Evolutionary conservation across 2,329 filamentous ascomycete genomes (phyloP).

Genomic region (Mariannaea elegans): DNA sequence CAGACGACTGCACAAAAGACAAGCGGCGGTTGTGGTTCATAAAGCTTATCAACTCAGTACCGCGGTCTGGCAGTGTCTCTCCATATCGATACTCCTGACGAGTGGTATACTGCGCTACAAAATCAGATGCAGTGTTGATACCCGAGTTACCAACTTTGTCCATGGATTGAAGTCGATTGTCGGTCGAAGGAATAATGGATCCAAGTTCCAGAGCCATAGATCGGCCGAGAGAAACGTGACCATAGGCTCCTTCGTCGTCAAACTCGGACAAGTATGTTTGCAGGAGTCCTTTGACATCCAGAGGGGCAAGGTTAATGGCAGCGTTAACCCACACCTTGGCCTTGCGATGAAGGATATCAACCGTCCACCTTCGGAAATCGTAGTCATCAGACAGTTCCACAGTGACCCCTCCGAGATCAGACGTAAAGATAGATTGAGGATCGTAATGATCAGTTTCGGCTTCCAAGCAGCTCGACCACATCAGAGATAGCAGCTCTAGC

Average conservation of each 20-base stretch:
- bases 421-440: constrained; percentile 83
- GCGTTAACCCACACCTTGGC: constrained; percentile 83
- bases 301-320: constrained; percentile 84
- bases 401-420: constrained; percentile 78
- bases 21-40: constrained; percentile 63
- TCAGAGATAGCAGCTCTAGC: constrained; percentile 87
- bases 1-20: constrained; percentile 61
- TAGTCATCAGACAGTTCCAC: constrained; percentile 96
- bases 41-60: constrained; percentile 70
- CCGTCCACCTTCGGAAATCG: constrained; percentile 78
- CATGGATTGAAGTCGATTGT: constrained; percentile 85
- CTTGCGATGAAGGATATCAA: constrained; percentile 79
- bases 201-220: constrained; percentile 96
- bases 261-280: constrained; percentile 97
- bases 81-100: constrained; percentile 94
- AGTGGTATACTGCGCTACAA: constrained; percentile 96
- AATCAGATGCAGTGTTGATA: constrained; percentile 94
- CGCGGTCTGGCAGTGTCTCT: constrained; percentile 75
- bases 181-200: constrained; percentile 82
- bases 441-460: constrained; percentile 94
- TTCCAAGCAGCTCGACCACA: constrained; percentile 96
- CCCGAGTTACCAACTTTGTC: constrained; percentile 76
- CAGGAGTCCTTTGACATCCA: constrained; percentile 93
- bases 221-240: constrained; percentile 88
- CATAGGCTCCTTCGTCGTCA: constrained; percentile 89